These are phyloP conservation scores for Artemisia tridentata DNA, from an alignment of 129 eudicot species.

Conservation along the genomic window DNA sequence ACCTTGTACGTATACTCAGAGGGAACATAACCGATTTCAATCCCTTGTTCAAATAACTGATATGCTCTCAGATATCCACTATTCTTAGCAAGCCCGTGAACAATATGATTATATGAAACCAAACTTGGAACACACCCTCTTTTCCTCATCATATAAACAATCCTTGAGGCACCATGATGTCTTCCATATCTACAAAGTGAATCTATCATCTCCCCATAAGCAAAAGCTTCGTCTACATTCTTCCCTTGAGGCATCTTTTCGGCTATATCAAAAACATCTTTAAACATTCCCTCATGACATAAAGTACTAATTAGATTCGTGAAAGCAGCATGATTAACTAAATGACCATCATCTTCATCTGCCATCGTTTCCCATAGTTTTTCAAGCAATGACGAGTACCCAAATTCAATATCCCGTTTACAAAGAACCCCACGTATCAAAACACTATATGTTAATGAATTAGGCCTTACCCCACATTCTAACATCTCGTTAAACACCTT, in stretches of 20 bases:
- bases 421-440: no score
- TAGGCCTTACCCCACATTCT: no score
- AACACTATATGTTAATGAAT: no score
- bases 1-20: constrained; percentile 66
- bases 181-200: no score
- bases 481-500: no score
- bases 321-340: constrained; percentile 51
- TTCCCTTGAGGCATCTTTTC: constrained; percentile 62
- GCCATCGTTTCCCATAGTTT: no score
- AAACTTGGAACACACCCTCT: constrained; percentile 52
- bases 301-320: constrained; percentile 51
- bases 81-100: constrained; percentile 48
- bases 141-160: constrained; percentile 64
- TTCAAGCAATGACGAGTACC: no score
- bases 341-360: no score
- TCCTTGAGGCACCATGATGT: no score
- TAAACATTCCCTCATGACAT: constrained; percentile 63
- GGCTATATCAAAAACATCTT: constrained; percentile 53
- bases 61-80: no score
- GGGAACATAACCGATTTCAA: constrained; percentile 57
- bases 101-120: constrained; percentile 61
- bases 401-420: no score
- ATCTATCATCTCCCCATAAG: constrained; percentile 61
- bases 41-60: constrained; percentile 75
- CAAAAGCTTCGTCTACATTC: constrained; percentile 52